Conservation (phyloP, 306 rosid species). For the Casuarina cunninghamiana region DNA sequence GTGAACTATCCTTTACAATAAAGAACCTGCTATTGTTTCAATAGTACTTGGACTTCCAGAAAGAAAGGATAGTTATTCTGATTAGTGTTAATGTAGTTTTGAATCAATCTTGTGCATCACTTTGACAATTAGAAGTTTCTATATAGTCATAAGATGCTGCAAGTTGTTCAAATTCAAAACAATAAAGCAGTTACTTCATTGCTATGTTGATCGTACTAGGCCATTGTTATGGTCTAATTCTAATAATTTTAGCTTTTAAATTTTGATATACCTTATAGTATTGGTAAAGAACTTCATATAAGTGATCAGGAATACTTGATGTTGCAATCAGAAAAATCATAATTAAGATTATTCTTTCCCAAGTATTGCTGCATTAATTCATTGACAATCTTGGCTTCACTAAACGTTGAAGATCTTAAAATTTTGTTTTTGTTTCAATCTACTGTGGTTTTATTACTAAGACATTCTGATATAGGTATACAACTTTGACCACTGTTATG, state of each 20-base stretch:
- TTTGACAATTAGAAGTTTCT: background rate
- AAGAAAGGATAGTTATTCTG: background rate
- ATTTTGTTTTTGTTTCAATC: background rate
- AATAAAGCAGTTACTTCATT: background rate
- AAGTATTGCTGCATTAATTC: background rate
- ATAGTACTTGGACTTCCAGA: background rate
- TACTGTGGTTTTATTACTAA: background rate
- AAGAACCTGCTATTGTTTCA: background rate
- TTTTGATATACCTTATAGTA: background rate
- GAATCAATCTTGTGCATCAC: background rate
- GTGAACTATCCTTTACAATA: slow-evolving; percentile 30
- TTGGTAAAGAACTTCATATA: background rate
- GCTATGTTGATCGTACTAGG: background rate
- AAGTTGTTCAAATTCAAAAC: background rate
- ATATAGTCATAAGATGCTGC: background rate
- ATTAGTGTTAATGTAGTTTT: background rate
- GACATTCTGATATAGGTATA: background rate
- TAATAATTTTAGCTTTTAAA: background rate
- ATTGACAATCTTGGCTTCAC: background rate
- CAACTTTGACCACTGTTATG: background rate
- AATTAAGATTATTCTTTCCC: background rate
- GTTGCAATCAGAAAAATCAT: background rate
- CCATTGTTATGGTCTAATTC: background rate
- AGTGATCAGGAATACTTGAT: background rate
- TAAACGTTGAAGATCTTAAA: background rate